Base-by-base conservation (phyloP, 2,329 filamentous ascomycete species). In the Arthrobotrys musiformis region DNA sequence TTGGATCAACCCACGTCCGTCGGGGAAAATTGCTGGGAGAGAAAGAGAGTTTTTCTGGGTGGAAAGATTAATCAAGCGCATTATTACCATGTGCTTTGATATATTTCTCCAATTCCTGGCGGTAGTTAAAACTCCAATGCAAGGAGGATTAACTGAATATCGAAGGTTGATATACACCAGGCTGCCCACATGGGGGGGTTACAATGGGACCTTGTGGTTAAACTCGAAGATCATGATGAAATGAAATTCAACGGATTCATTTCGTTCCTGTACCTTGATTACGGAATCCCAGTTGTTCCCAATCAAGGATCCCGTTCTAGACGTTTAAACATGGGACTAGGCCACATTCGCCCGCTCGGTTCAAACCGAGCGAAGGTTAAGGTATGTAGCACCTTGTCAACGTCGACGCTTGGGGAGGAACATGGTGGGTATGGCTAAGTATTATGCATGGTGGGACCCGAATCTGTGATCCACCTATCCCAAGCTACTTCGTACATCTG, bases 261-360 rank as follows among this genome's bases (percentile, higher is more conserved):
- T 24, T 24, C 44, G 19, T 24, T 28, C n/a, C 58, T 72, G 68
- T 64, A 72, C 48, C 46, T 64, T 64, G 68, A 72, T 72, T 72
- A 72, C 58, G 30, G 44, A 33, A 61, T 40, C 35, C 30, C 40
- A 24, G 58, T 58, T 48, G 48, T 19, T n/a, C 68, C 58, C 26
- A 52, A 58, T 72, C 17, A 11, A 72, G 68, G 37, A 40, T 30
- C 24, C 66, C 56, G n/a, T 72, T 64, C 19, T 24, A 24, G 54
- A 58, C 54, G 54, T 40, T 58, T 58, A 19, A 26, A 58, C 13
- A 26, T 26, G 19, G n/a, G 24, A 37, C 56, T 52, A 54, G 48
- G 24, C 42, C 19, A 19, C 8, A 54, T 48, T 40, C 35, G 46
- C 28, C 15, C 6, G 8, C 8, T 64, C 35, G 58, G 46, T 63